Base-by-base conservation (phyloP, 352 stramenopile genomes). In the Globisporangium middletonii region DNA sequence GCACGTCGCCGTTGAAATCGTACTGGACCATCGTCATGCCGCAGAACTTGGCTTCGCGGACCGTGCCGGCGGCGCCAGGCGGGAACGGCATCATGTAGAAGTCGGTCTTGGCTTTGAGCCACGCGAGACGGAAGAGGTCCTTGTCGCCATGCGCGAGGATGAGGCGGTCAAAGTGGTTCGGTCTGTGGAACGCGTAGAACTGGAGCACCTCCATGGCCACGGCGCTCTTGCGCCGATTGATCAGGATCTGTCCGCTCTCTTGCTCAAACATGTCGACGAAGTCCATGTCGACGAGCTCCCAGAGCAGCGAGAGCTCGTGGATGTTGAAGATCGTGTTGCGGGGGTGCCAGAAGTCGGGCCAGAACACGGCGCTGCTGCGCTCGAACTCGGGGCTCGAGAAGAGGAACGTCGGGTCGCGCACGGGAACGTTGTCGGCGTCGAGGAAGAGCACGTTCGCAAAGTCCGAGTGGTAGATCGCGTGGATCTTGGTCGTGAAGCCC, bases 211-310 rank as follows among this genome's bases (percentile, higher is more conserved):
- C 70, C 44, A 90, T 62, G 19, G 83, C 69, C 3, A 65, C 30
- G 15, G 65, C 64, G 49, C 61, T 60, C 15, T 67, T 67, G 15
- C 54, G 64, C 15, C 75, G 75, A 44, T 88, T 72, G 54, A 92
- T 71, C n/a, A 92, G 58, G 59, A 92, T 64, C 53, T 92, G 82
- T 0, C 77, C 82, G 51, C 77, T 89, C 52, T 92, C 82, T 60
- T 90, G 79, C 59, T 92, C 82, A 58, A 89, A 89, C 77, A 88
- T 89, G 65, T 89, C 74, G 38, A 88, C 64, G 19, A 78, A 80
- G 12, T 67, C 50, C 45, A 89, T 63, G 50, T 86, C 69, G 18
- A 90, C 62, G n/a, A 86, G 70, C 59, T 84, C 59, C 77, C 79
- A 90, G 19, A 89, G 50, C 28, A 90, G 60, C 16, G 73, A 86